Base-by-base conservation (phyloP, 345 rosid genomes). In the Sonneratia caseolaris region DNA sequence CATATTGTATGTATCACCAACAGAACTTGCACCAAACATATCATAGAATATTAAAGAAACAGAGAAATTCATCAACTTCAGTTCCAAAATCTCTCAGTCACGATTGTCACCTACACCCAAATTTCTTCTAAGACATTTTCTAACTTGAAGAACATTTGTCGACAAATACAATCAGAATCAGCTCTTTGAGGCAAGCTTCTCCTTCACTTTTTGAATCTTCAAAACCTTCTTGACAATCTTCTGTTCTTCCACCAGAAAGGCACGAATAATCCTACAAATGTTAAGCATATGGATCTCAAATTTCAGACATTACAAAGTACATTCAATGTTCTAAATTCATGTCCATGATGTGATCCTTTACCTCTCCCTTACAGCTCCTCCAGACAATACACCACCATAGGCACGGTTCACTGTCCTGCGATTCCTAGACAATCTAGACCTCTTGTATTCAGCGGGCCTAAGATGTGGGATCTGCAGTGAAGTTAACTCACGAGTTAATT, bases 331-430 rank as follows among this genome's bases (percentile, higher is more conserved):
- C 7, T 3, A 53, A 53, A 53, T 15, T 4, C 6, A 57, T 6
- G 64, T n/a, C 9, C 35, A 10, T 8, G 1, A 5, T 3, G 0
- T n/a, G 32, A 27, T 53, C 59, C 9, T 2, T 27, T 75, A 89
- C 95, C 95, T 89, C 78, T 89, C 95, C 78, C 89, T 81, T 21
- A 87, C 90, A 64, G 88, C 92, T 51, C 81, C 73, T 4, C 83
- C 91, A 64, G 91, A 87, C 80, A 89, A 76, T 11, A 89, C 95
- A 71, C 95, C 92, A 68, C 95, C 95, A 64, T 87, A 89, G 8
- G 89, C 18, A 27, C 38, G 66, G 37, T 62, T 62, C 37, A 62
- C 66, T 32, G 66, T 62, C 66, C 66, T 62, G 79, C 84, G 71
- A 76, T 84, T 89, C 76, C 95, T 89, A 12, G 89, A 68, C 76